Base-by-base conservation (phyloP, 257 asterid genomes). In the Craterostigma plantagineum region DNA sequence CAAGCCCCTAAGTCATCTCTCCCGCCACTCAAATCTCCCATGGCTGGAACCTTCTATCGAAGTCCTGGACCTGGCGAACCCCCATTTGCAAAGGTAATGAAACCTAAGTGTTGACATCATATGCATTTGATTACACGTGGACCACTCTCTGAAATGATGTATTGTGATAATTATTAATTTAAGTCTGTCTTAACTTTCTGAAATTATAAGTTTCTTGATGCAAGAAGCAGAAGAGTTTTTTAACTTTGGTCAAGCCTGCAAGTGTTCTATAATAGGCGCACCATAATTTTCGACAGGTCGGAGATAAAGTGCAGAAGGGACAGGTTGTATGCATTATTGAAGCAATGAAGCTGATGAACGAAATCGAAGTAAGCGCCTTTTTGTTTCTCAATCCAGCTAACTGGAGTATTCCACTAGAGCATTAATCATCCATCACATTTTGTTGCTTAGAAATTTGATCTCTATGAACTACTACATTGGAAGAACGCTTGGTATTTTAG, bases 301-400 rank as follows among this genome's bases (percentile, higher is more conserved):
- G 94, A 33, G 94, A 77, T 64, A 77, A 70, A 63, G 91, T 85
- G 23, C 62, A 70, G 71, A 85, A 85, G 76, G 96, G 96, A 50
- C 94, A 85, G 65, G 77, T 85, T 48, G 49, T 85, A 17, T 85
- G 94, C 83, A 77, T 85, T 52, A 65, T 81, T 46, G 92, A 85
- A 61, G 94, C 96, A 50, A 84, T 84, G 93, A 84, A 84, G 60
- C 66, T 84, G 85, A 80, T 84, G 96, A 84, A 84, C 53, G 96
- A 84, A 66, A 80, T 80, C 17, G 96, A 84, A 68, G 96, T 84
- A 66, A 77, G 76, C 52, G 30, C 30, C 30, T 6, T 23, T 23
- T 23, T 23, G 13, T 50, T 35, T 11, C 43, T 40, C 18, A 48
- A 11, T 50, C 38, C 57, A 45, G 49, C 46, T 39, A 15, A 11